phyloP scores from a whole-genome alignment of 805 yeast species.

The Hanseniaspora thailandica region DNA sequence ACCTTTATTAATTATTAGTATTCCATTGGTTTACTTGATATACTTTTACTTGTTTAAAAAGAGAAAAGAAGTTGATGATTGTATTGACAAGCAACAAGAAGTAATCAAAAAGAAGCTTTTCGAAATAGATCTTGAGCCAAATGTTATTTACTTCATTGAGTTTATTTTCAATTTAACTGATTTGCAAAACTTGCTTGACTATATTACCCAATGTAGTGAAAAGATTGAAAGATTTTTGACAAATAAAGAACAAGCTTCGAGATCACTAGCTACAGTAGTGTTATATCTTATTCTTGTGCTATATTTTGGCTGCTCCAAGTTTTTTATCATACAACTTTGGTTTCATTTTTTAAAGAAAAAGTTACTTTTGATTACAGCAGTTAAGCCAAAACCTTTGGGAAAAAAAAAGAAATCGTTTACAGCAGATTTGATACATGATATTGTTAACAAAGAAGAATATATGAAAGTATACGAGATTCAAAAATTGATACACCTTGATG shows the following conservation, averaged over 20 bases:
- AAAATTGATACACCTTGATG: background rate
- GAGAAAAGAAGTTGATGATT: slow-evolving; percentile 25
- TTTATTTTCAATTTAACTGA: slow-evolving; percentile 55
- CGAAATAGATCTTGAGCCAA: slow-evolving; percentile 21
- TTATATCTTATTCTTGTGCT: background rate
- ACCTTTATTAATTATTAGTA: slow-evolving; percentile 54
- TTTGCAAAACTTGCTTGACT: slow-evolving; percentile 51
- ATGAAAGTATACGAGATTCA: background rate
- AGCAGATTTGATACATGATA: background rate
- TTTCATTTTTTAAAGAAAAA: background rate
- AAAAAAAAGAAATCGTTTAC: background rate
- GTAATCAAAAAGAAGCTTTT: too few species aligned
- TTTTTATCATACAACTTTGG: background rate
- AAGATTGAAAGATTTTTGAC: slow-evolving; percentile 15
- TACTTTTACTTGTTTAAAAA: background rate
- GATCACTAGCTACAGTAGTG: background rate
- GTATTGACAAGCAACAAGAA: too few species aligned
- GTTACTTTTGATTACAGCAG: background rate
- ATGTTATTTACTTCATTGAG: slow-evolving; percentile 31
- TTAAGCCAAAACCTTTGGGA: background rate
- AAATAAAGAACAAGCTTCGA: background rate
- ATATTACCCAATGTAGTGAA: slow-evolving; percentile 35
- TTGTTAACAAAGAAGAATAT: background rate
- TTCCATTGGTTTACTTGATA: slow-evolving; percentile 45
- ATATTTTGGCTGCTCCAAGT: background rate